Percentiles rank a stretch among this genome's conserved stretches.
These are phyloP conservation scores for Malania oleifera DNA, from an alignment of 164 flowering plant species.

Conservation along the genomic window DNA sequence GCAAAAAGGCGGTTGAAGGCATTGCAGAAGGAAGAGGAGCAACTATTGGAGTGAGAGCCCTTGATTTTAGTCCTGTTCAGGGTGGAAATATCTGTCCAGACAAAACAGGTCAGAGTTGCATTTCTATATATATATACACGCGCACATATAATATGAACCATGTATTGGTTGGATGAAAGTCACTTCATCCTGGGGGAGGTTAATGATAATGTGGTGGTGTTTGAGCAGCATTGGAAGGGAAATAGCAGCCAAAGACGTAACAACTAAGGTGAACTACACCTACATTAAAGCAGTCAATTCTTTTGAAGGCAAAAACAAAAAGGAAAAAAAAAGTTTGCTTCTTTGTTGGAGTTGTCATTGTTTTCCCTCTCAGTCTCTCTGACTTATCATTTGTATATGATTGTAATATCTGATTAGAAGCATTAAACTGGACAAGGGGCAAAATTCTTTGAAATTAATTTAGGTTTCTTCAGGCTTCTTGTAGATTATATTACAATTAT, in stretches of 20 bases:
- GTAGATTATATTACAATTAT: too few species aligned
- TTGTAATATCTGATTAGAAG: background rate
- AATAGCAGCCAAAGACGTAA: slow-evolving; percentile 2
- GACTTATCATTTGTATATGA: background rate
- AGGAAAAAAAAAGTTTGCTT: background rate
- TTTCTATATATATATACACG: background rate
- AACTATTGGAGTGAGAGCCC: slow-evolving; percentile 26
- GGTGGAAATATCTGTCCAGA: background rate
- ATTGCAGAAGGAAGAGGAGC: slow-evolving; percentile 53
- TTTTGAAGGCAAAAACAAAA: too few species aligned
- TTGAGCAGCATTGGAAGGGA: background rate
- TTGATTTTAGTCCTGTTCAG: background rate
- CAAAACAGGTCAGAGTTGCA: slow-evolving; percentile 9
- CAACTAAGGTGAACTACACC: slow-evolving; percentile 6
- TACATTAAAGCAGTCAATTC: background rate
- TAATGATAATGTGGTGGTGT: background rate
- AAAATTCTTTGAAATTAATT: background rate
- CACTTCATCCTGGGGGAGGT: slow-evolving; percentile 10
- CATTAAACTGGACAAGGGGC: background rate
- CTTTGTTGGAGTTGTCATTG: background rate
- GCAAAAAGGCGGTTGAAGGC: slow-evolving; percentile 63
- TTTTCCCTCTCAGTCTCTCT: background rate
- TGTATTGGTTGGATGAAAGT: slow-evolving; percentile 14
- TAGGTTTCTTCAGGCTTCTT: too few species aligned
- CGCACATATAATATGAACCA: too few species aligned